Evolutionary conservation across 2,329 filamentous ascomycete species (phyloP).

Genomic region (Ambrosiella cleistominuta): DNA sequence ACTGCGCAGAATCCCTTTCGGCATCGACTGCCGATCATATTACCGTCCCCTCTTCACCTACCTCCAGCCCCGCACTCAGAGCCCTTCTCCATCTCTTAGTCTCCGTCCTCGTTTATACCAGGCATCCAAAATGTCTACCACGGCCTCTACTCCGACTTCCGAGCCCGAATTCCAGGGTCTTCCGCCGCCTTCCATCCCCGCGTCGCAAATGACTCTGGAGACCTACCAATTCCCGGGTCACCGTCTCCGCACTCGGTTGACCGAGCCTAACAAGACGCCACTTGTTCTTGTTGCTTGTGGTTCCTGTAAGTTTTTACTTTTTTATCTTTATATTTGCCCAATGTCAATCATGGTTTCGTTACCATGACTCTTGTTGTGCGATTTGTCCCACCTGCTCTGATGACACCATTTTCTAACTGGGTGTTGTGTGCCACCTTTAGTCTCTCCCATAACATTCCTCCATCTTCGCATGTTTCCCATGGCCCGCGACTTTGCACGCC

Average conservation of each 20-base stretch:
- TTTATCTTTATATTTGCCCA: not conserved
- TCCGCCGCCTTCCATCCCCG: slow-evolving; percentile 6
- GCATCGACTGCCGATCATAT: too few species aligned
- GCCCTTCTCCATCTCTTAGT: too few species aligned
- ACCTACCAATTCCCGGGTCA: slow-evolving; percentile 44
- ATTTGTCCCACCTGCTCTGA: not conserved
- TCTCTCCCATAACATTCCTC: slow-evolving; percentile 58
- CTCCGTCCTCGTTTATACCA: too few species aligned
- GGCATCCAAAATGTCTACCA: slow-evolving; percentile 4
- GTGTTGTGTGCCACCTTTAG: slow-evolving; percentile 12
- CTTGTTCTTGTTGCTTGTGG: slow-evolving; percentile 53
- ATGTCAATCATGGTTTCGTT: not conserved
- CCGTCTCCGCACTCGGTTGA: slow-evolving; percentile 34
- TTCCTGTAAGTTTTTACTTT: slow-evolving; percentile 26
- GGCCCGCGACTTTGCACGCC: slow-evolving; percentile 58
- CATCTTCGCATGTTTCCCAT: slow-evolving; percentile 81
- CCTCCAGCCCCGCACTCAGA: too few species aligned
- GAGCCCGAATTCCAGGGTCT: slow-evolving; percentile 3
- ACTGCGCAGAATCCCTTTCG: too few species aligned
- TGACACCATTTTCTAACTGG: not conserved
- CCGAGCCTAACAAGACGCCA: slow-evolving; percentile 38
- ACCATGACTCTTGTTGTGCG: not conserved
- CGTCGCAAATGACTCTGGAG: slow-evolving; percentile 19
- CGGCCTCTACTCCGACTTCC: slow-evolving; percentile 1
- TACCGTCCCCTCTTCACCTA: too few species aligned